Evolutionary conservation across 1,284 basidiomycete species (phyloP), one percentile per base, ranked within the genome.

Genomic region (Ceratobasidium papillatum): DNA sequence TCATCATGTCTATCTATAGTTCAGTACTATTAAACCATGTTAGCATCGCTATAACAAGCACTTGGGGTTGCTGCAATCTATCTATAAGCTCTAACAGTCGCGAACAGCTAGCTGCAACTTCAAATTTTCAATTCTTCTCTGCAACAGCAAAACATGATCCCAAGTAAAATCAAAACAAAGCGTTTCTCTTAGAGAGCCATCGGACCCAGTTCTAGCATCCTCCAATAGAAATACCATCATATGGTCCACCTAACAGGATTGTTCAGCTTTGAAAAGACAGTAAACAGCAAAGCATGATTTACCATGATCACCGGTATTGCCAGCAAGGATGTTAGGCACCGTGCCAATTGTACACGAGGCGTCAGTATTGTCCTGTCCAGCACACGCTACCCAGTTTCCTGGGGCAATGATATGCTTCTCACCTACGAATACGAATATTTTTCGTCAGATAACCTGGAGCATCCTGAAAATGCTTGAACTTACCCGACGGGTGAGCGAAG

Each of bases 351-450:
- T 66, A 71, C 77, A 77, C n/a, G 32, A 32, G 12, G 36, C 19
- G 45, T 76, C 74, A 12, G 74, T 75, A 45, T 77, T 77, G 43
- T 77, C 77, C 36, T 75, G 54, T 47, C 77, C 76, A 43, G 65
- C 49, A 49, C 77, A 76, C 11, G 63, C 63, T 22, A 74, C 68
- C 77, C 77, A 77, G 25, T 61, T 72, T 38, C 75, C 74, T 45
- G 65, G 66, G 22, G 30, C 38, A 30, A 63, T 17, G 36, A 72
- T 69, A 25, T 75, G 75, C 19, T 65, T 65, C 63, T 75, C 75
- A 32, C 75, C 75, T 75, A 27, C 9, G 1, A 14, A 58, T 36
- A 43, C n/a, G 52, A 25, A 59, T 12, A 19, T 22, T 19, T 12
- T 59, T 56, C 30, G 8, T 5, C 52, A 14, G n/a, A n/a, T 41